Evolutionary conservation across 208 protist species (phyloP), one percentile per base, ranked within the genome.

Genomic region (Phytomonas sp.): DNA sequence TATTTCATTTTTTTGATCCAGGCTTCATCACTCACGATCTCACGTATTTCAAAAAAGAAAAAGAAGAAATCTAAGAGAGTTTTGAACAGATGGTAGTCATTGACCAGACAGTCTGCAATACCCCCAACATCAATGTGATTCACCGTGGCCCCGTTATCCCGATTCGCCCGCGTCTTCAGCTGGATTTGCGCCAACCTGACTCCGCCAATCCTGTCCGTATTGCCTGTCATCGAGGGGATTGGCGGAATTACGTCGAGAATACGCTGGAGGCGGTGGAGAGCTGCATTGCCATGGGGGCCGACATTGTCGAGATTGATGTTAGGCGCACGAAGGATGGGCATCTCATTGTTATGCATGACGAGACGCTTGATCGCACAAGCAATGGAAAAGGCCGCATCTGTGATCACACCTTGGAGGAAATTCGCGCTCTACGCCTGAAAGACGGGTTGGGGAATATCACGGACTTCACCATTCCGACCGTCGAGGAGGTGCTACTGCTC

Each of bases 181-280:
- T 79, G 17, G 31, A 66, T 8, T 68, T 84, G 6, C 78, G 81
- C 68, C 75, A 63, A 4, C 71, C 79, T n/a, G 63, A 77, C 70
- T 67, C 75, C 11, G 26, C 66, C 9, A 66, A 64, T 29, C 77
- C 80, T 8, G 79, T 84, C 17, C 79, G 78, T 23, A 78, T 89
- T 36, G 84, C 80, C 37, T 89, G 84, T 70, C 84, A 90, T 70
- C 81, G 84, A 61, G 84, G 84, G 28, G 84, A 87, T 73, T 90
- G 81, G 81, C 78, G 82, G 67, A 87, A 90, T 70, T 90, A 81
- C 64, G 79, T 85, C 62, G 84, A 90, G 77, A 90, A 90, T 81
- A 83, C 79, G 33, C n/a, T 90, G 7, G 84, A 90, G 75, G 84
- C 84, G 15, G 72, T 90, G 59, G 79, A 85, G 61, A 84, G 79